These are phyloP conservation scores for Colletotrichum echinochloae DNA, from an alignment of 2,329 filamentous ascomycete genomes.

Conservation along the genomic window DNA sequence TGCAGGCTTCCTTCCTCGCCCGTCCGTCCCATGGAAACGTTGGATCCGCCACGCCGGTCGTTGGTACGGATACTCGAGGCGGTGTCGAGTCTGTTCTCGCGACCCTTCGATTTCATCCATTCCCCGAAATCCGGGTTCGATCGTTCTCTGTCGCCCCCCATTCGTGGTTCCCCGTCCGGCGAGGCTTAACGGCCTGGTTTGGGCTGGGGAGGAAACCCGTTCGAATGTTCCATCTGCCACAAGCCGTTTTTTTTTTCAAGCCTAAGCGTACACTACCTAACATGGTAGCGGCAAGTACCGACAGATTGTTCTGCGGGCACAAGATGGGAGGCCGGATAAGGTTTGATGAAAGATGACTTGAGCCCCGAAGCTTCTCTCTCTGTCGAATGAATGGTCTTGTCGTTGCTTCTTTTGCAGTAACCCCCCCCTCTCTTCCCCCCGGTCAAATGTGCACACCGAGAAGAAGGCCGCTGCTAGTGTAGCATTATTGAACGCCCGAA, in stretches of 20 bases:
- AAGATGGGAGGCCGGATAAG: slow-evolving; percentile 1
- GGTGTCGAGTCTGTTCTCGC: slow-evolving; percentile 27
- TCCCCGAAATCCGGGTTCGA: slow-evolving; percentile 3
- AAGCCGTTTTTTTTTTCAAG: slow-evolving; percentile 13
- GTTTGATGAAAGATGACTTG: slow-evolving; percentile 1
- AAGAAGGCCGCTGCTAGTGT: slow-evolving; percentile 24
- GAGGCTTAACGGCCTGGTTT: neutral
- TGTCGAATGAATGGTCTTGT: slow-evolving; percentile 19
- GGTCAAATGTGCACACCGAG: slow-evolving; percentile 26
- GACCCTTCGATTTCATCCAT: slow-evolving; percentile 13
- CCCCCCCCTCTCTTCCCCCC: no score
- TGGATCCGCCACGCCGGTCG: slow-evolving; percentile 10
- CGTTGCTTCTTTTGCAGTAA: slow-evolving; percentile 18
- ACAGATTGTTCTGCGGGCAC: slow-evolving; percentile 5
- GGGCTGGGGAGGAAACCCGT: neutral
- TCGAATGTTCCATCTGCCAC: slow-evolving; percentile 14
- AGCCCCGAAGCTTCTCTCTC: neutral
- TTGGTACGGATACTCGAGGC: neutral
- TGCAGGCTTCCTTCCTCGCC: no score
- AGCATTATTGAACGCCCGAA: slow-evolving; percentile 33
- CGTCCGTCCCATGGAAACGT: neutral
- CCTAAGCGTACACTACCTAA: neutral
- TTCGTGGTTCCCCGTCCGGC: neutral
- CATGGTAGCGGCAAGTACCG: slow-evolving; percentile 6
- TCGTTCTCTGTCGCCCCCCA: neutral